These are phyloP conservation scores for Leishmania tarentolae DNA, from an alignment of 208 protist genomes.

Conservation along the genomic window DNA sequence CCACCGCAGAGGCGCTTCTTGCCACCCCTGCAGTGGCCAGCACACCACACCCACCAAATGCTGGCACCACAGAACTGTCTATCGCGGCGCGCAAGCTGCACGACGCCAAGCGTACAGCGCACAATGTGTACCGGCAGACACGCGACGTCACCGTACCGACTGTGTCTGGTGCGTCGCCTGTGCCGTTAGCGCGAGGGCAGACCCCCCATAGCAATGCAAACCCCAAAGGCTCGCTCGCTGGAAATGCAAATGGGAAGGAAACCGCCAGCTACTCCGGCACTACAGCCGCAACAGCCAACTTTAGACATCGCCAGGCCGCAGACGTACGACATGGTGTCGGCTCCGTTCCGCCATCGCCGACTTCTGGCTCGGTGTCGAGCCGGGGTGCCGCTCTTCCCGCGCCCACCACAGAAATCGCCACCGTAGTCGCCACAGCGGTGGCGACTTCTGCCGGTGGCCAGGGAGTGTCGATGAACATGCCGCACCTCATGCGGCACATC, in stretches of 20 bases:
- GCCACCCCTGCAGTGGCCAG: background rate
- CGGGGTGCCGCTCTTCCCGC: background rate
- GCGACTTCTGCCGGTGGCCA: background rate
- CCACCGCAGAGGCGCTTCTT: background rate
- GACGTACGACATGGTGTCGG: background rate
- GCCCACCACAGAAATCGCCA: background rate
- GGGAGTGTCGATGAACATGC: slow-evolving; percentile 21
- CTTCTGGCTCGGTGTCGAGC: background rate
- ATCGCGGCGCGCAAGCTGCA: slow-evolving; percentile 29
- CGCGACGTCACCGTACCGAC: background rate
- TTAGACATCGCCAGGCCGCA: slow-evolving; percentile 7
- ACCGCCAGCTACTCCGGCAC: background rate
- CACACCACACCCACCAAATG: background rate
- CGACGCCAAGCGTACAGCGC: slow-evolving; percentile 28
- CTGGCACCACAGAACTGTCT: slow-evolving; percentile 6
- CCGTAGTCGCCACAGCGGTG: slow-evolving; percentile 11
- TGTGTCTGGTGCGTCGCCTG: background rate
- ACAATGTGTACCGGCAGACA: slow-evolving; percentile 16
- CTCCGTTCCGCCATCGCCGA: slow-evolving; percentile 17
- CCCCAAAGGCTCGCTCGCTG: background rate
- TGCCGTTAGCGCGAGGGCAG: background rate
- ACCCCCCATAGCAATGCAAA: background rate
- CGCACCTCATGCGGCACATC: slow-evolving; percentile 43
- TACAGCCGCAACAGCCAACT: background rate
- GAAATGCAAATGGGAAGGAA: background rate